A percentile compares a stretch with the other conserved stretches of the same genome.
These are phyloP conservation scores for Sindora glabra DNA, from an alignment of 306 rosid species.

Conservation along the genomic window DNA sequence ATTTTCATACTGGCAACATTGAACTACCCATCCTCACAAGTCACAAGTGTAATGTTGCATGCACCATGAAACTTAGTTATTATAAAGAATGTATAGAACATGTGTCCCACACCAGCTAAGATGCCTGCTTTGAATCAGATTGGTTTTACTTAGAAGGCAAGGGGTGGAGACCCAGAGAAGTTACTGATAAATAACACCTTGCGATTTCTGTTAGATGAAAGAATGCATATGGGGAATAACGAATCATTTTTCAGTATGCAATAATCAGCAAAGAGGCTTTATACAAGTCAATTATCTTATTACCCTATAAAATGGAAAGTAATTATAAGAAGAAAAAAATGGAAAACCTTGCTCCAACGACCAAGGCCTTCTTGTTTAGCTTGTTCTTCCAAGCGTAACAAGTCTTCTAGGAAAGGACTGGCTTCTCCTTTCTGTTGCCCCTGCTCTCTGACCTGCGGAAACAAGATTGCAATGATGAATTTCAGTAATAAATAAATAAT, in stretches of 20 bases:
- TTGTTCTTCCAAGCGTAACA: conserved; percentile 73
- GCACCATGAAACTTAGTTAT: background rate
- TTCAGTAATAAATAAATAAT: background rate
- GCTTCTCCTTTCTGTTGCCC: conserved; percentile 88
- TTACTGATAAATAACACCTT: background rate
- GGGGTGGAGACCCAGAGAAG: background rate
- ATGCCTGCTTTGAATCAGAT: background rate
- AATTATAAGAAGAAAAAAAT: no score
- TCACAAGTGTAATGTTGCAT: background rate
- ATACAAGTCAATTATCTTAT: background rate
- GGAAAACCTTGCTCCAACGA: conserved; percentile 96
- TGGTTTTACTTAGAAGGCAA: conserved; percentile 1
- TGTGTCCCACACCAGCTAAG: background rate
- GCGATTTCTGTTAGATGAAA: background rate
- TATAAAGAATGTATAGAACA: background rate
- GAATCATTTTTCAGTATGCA: background rate
- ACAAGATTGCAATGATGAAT: conserved; percentile 13
- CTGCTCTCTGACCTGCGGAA: conserved; percentile 74
- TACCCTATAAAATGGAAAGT: background rate
- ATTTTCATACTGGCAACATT: background rate
- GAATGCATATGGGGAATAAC: background rate
- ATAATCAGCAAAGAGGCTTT: background rate
- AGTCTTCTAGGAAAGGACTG: conserved; percentile 76
- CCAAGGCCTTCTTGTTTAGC: conserved; percentile 90
- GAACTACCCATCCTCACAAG: background rate